Evolutionary conservation across 768 basidiomycete genomes (phyloP).

Genomic region (Leccinum obscurum): DNA sequence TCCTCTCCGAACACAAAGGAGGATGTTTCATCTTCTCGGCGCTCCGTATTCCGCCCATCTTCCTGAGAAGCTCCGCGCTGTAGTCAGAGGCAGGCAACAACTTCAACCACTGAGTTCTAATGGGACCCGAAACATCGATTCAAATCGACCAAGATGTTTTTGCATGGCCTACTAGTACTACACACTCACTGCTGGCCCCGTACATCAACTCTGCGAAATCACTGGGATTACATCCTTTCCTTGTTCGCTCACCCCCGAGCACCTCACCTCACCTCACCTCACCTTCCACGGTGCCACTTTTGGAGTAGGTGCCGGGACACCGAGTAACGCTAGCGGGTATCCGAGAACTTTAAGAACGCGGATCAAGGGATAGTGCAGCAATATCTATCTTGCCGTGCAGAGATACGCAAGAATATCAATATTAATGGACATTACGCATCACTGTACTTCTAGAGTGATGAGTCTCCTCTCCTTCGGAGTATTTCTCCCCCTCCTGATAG

Average conservation of each 20-base stretch:
- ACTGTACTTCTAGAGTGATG: background rate
- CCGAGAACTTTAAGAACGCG: conserved; percentile 18
- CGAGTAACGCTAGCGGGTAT: conserved; percentile 25
- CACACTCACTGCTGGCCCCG: background rate
- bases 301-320: conserved; percentile 22
- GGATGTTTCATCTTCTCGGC: background rate
- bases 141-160: background rate
- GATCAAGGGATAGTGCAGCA: conserved; percentile 21
- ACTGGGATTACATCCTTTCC: background rate
- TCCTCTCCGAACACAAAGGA: background rate
- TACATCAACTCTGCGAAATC: background rate
- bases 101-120: background rate
- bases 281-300: conserved; percentile 11
- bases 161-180: background rate
- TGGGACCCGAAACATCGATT: background rate
- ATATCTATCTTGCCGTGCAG: conserved; percentile 5
- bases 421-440: no score
- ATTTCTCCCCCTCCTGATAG: background rate
- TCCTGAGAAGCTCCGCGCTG: background rate
- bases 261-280: conserved; percentile 16
- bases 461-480: background rate
- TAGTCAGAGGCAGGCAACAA: background rate
- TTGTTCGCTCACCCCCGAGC: conserved; percentile 22
- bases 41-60: conserved; percentile 12
- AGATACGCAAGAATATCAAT: background rate